phyloP scores from a whole-genome alignment of 257 asterid species.

The Sherardia arvensis region DNA sequence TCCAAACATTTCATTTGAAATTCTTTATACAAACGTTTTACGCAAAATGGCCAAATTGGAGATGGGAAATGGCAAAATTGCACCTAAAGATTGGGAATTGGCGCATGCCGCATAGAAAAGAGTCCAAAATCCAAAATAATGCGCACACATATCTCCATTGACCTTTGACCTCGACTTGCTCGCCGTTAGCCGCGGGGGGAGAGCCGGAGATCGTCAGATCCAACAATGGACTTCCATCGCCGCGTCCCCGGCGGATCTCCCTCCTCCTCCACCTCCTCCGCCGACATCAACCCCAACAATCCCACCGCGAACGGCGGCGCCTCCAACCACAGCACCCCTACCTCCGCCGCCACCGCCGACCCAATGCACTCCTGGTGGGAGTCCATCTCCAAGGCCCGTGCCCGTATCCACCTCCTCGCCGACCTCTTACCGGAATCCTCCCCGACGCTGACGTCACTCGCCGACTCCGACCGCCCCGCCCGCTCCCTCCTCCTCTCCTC shows the following conservation, averaged over 20 bases:
- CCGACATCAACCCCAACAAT: constrained; percentile 19
- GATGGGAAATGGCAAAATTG: no score
- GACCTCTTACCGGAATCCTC: constrained; percentile 43
- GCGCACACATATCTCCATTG: not conserved
- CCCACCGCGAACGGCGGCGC: constrained; percentile 14
- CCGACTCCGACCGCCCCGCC: constrained; percentile 90
- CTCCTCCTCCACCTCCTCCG: constrained; percentile 51
- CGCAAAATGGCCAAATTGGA: no score
- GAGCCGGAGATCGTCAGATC: constrained; percentile 11
- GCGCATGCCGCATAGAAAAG: not conserved
- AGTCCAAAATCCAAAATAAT: constrained; percentile 4
- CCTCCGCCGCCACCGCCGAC: constrained; percentile 28
- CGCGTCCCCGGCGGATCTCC: constrained; percentile 51
- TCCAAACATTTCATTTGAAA: not conserved
- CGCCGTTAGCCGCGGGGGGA: not conserved
- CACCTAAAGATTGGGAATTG: no score
- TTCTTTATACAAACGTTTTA: no score
- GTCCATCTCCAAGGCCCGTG: constrained; percentile 89
- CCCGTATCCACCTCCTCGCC: constrained; percentile 79
- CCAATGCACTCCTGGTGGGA: constrained; percentile 98
- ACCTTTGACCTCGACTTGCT: not conserved
- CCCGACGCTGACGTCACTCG: constrained; percentile 43
- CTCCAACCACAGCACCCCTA: constrained; percentile 17
- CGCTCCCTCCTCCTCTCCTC: constrained; percentile 81
- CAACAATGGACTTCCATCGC: constrained; percentile 50